Percentiles rank a stretch among this genome's conserved stretches.
phyloP scores from a whole-genome alignment of 208 protist species.

The Crithidia sp. region DNA sequence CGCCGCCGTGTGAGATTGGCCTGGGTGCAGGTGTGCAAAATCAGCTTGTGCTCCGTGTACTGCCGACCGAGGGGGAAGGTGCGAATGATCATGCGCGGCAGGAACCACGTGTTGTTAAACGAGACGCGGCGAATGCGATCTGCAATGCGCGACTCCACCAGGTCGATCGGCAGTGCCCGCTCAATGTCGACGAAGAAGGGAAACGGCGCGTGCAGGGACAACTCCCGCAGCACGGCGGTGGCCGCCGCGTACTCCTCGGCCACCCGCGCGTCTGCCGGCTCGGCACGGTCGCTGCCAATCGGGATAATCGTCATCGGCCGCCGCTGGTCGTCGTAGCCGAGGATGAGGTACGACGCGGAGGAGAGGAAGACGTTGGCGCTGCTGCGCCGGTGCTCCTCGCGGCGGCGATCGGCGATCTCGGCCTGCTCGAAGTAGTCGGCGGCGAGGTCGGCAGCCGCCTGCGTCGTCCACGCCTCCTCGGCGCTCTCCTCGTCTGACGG shows the following conservation, averaged over 20 bases:
- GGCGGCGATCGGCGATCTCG: conserved; percentile 41
- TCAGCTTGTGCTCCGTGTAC: conserved; percentile 77
- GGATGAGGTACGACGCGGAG: conserved; percentile 78
- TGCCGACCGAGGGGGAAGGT: conserved; percentile 78
- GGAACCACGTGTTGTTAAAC: conserved; percentile 84
- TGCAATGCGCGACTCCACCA: conserved; percentile 72
- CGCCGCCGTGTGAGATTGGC: conserved; percentile 79
- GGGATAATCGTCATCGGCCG: conserved; percentile 80
- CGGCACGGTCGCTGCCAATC: conserved; percentile 45
- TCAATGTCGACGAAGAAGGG: conserved; percentile 89
- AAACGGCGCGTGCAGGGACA: conserved; percentile 69
- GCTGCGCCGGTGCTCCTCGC: conserved; percentile 33
- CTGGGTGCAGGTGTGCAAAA: conserved; percentile 86
- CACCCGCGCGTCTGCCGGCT: conserved; percentile 26
- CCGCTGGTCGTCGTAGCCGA: conserved; percentile 72
- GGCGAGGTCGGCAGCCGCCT: conserved; percentile 54
- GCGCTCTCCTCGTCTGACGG: conserved; percentile 7
- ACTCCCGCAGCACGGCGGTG: conserved; percentile 58
- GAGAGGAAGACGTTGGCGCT: conserved; percentile 71
- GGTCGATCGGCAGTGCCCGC: conserved; percentile 56
- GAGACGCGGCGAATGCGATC: conserved; percentile 85
- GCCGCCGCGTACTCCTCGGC: conserved; percentile 68
- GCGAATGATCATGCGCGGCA: conserved; percentile 79
- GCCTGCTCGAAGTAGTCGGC: conserved; percentile 70
- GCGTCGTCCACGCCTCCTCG: conserved; percentile 47